Conservation (phyloP, 257 asterid genomes). For the Leonotis leonurus region DNA sequence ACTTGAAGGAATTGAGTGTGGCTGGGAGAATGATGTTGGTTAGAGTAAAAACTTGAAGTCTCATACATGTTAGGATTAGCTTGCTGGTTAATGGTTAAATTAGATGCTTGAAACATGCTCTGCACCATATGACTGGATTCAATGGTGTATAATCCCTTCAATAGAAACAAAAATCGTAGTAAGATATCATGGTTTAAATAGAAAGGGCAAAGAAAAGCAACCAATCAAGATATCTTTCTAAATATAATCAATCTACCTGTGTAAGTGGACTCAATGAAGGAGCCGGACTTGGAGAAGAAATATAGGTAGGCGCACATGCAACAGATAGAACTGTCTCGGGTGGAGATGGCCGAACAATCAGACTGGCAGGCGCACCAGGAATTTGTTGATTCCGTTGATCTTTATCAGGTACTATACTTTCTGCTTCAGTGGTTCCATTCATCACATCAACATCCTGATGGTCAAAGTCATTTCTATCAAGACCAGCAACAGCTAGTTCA, state of each 20-base stretch:
- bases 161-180: constrained; percentile 12
- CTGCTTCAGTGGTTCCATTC: constrained; percentile 31
- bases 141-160: constrained; percentile 46
- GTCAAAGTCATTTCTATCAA: constrained; percentile 33
- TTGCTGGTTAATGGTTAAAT: constrained; percentile 35
- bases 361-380: constrained; percentile 16
- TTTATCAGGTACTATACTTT: constrained; percentile 27
- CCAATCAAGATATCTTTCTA: neutral
- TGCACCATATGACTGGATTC: constrained; percentile 46
- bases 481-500: constrained; percentile 26
- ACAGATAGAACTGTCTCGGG: constrained; percentile 33
- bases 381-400: constrained; percentile 33
- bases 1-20: constrained; percentile 50
- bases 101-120: constrained; percentile 42
- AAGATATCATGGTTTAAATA: neutral
- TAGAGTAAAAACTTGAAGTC: constrained; percentile 36
- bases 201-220: neutral
- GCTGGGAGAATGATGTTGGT: constrained; percentile 43
- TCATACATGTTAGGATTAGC: constrained; percentile 42
- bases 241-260: constrained; percentile 30
- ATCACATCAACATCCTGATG: constrained; percentile 33
- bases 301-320: constrained; percentile 41
- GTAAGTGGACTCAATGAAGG: constrained; percentile 42
- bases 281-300: constrained; percentile 39
- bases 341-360: constrained; percentile 22